Conservation (phyloP, 208 protist species). For the Sergeia podlipaevii region DNA sequence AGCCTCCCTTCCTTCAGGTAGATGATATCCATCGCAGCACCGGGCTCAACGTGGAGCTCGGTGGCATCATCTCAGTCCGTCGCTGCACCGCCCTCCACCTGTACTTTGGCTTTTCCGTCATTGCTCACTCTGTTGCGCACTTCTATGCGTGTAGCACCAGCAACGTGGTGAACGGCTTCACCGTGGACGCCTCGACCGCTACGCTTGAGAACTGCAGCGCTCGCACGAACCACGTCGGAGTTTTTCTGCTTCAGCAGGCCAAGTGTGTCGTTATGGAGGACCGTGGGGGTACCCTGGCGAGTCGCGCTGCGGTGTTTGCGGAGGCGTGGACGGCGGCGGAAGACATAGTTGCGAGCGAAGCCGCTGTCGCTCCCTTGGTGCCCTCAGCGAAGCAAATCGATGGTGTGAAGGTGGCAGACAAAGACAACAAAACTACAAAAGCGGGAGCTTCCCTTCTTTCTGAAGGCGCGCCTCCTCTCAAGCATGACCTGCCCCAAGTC, state of each 20-base stretch:
- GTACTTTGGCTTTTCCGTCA: constrained; percentile 74
- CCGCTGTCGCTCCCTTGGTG: too few species aligned
- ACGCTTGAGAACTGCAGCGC: constrained; percentile 70
- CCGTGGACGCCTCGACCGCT: constrained; percentile 63
- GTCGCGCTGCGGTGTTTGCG: constrained; percentile 22
- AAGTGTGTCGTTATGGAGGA: constrained; percentile 67
- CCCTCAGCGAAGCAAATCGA: too few species aligned
- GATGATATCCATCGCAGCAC: constrained; percentile 30
- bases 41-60: constrained; percentile 68
- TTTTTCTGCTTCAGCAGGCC: constrained; percentile 55
- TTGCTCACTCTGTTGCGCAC: constrained; percentile 68
- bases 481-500: too few species aligned
- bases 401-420: too few species aligned
- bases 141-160: constrained; percentile 62
- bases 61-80: constrained; percentile 53
- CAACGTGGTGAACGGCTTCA: constrained; percentile 78
- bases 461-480: too few species aligned
- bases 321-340: constrained; percentile 15
- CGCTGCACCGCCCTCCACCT: constrained; percentile 43
- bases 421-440: too few species aligned
- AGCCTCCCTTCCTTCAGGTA: constrained; percentile 12
- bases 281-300: constrained; percentile 22
- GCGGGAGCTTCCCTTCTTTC: too few species aligned
- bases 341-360: too few species aligned
- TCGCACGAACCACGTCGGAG: constrained; percentile 56